Percentiles rank a stretch among this genome's conserved stretches.
Conservation (phyloP, 345 rosid species). For the Geranium brycei region DNA sequence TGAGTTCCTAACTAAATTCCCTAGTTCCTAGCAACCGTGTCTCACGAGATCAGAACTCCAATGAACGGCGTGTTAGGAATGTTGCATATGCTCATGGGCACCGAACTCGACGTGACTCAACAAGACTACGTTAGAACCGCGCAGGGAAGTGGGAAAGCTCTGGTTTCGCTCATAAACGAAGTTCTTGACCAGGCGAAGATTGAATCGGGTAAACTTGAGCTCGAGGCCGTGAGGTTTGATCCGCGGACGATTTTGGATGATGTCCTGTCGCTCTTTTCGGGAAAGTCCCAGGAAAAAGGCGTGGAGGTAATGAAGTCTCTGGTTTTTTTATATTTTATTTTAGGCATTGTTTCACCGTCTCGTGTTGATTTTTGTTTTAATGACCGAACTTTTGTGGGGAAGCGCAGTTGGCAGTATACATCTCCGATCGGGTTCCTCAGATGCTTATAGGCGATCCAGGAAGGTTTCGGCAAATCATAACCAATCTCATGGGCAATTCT, state of each 20-base stretch:
- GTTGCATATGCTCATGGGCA: slow-evolving; percentile 86
- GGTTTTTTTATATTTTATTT: background rate
- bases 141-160: slow-evolving; percentile 88
- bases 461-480: slow-evolving; percentile 86
- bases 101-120: slow-evolving; percentile 78
- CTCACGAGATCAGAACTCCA: slow-evolving; percentile 97
- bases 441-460: slow-evolving; percentile 82
- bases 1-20: slow-evolving; percentile 12
- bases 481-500: slow-evolving; percentile 91
- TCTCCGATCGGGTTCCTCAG: slow-evolving; percentile 78
- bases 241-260: slow-evolving; percentile 72
- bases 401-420: slow-evolving; percentile 74
- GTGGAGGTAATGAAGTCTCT: slow-evolving; percentile 48
- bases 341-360: background rate
- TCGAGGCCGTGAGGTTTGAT: slow-evolving; percentile 76
- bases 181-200: slow-evolving; percentile 93
- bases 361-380: slow-evolving; percentile 6
- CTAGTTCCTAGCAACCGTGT: slow-evolving; percentile 97
- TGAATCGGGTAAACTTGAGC: slow-evolving; percentile 93
- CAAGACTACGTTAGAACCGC: slow-evolving; percentile 88
- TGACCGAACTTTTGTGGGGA: slow-evolving; percentile 15
- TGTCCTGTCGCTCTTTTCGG: slow-evolving; percentile 86
- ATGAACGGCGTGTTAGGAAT: slow-evolving; percentile 98
- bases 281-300: slow-evolving; percentile 76
- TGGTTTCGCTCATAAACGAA: slow-evolving; percentile 79